phyloP scores from a whole-genome alignment of 2,329 filamentous ascomycete genomes.

The Coniochaeta sp. region DNA sequence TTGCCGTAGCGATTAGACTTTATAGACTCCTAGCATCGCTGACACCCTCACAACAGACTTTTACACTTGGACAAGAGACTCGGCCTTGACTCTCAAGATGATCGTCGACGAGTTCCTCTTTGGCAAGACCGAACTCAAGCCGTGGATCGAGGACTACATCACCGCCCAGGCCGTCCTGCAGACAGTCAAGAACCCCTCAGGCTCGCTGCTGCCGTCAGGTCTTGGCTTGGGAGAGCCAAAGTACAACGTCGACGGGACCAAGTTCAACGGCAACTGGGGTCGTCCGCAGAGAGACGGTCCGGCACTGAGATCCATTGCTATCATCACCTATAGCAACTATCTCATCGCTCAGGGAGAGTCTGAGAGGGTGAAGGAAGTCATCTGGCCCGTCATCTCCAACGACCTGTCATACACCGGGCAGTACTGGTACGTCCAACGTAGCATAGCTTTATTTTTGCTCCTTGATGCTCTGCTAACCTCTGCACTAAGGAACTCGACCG shows the following conservation, averaged over 20 bases:
- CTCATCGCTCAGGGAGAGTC: conserved; percentile 57
- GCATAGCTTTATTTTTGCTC: neutral
- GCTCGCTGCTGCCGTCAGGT: conserved; percentile 39
- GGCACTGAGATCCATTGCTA: conserved; percentile 63
- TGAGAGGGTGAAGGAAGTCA: conserved; percentile 40
- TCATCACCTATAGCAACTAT: conserved; percentile 66
- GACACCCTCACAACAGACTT: conserved; percentile 44
- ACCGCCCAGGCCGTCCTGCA: conserved; percentile 58
- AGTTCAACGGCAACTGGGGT: conserved; percentile 62
- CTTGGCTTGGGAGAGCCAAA: conserved; percentile 64
- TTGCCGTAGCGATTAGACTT: neutral
- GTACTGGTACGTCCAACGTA: conserved; percentile 52
- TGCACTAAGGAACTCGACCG: conserved; percentile 41
- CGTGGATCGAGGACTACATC: conserved; percentile 60
- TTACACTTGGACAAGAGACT: conserved; percentile 71
- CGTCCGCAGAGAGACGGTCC: conserved; percentile 75
- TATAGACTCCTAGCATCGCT: neutral
- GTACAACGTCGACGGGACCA: conserved; percentile 54
- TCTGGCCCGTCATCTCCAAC: conserved; percentile 69
- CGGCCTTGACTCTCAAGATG: conserved; percentile 60
- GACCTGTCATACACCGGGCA: conserved; percentile 68
- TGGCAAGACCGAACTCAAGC: conserved; percentile 51
- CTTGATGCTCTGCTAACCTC: conserved; percentile 2
- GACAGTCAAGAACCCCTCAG: conserved; percentile 60
- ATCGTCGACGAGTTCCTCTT: conserved; percentile 58